Conservation (phyloP, 495 filamentous ascomycete species). For the Daldinia bambusicola region DNA sequence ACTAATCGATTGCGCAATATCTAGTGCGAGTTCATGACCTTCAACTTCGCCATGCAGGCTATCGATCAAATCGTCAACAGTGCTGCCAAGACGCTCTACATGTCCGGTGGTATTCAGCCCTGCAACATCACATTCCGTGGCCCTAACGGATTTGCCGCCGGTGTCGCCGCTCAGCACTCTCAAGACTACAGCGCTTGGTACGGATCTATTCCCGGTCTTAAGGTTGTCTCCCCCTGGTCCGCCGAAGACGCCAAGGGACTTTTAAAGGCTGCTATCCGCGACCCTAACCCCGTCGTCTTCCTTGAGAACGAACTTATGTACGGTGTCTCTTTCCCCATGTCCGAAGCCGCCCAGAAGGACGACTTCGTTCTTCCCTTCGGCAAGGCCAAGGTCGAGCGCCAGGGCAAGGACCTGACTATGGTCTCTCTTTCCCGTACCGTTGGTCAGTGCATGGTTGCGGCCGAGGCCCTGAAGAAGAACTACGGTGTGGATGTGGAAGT, state of each 20-base stretch:
- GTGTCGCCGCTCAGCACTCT: slow-evolving; percentile 97
- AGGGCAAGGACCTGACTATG: slow-evolving; percentile 94
- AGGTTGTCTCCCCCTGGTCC: slow-evolving; percentile 95
- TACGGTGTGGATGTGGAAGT: slow-evolving; percentile 97
- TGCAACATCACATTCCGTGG: slow-evolving; percentile 99
- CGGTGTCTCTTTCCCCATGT: slow-evolving; percentile 94
- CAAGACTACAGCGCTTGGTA: slow-evolving; percentile 99
- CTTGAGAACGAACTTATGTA: slow-evolving; percentile 99
- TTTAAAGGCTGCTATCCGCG: slow-evolving; percentile 95
- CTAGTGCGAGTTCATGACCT: slow-evolving; percentile 99
- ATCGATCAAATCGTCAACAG: slow-evolving; percentile 99
- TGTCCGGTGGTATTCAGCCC: slow-evolving; percentile 99
- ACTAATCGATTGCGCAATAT: slow-evolving; percentile 29
- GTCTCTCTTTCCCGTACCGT: slow-evolving; percentile 95
- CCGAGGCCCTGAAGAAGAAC: slow-evolving; percentile 89
- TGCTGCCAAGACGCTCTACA: slow-evolving; percentile 98
- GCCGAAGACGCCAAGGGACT: slow-evolving; percentile 98
- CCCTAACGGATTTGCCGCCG: slow-evolving; percentile 95
- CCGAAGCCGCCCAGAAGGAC: slow-evolving; percentile 89
- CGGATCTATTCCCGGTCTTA: slow-evolving; percentile 94
- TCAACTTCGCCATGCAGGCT: slow-evolving; percentile 99
- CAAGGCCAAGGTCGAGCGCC: slow-evolving; percentile 98
- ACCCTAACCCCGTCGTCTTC: slow-evolving; percentile 95
- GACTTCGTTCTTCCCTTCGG: slow-evolving; percentile 97
- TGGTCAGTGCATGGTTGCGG: slow-evolving; percentile 88